Evolutionary conservation across 345 rosid species (phyloP).

Genomic region (Xanthoceras sorbifolium): DNA sequence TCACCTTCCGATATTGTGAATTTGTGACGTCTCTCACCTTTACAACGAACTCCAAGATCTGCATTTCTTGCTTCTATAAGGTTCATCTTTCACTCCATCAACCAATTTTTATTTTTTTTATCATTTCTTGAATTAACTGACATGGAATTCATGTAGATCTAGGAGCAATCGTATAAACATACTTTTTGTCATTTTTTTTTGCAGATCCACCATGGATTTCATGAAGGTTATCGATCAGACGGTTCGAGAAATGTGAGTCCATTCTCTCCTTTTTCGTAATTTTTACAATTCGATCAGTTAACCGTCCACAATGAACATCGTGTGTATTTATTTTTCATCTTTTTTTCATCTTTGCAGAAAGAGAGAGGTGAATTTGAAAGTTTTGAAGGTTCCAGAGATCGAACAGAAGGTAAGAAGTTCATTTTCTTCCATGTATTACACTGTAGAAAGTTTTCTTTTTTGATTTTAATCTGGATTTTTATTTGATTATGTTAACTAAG

Average conservation of each 20-base stretch:
- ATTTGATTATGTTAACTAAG: background rate
- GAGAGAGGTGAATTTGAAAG: constrained; percentile 98
- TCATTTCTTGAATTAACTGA: background rate
- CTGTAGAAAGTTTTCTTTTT: background rate
- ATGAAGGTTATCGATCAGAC: constrained; percentile 98
- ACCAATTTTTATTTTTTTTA: background rate
- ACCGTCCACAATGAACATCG: background rate
- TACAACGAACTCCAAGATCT: constrained; percentile 4
- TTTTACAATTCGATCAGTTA: constrained; percentile 7
- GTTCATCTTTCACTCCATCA: background rate
- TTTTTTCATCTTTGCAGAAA: constrained; percentile 54
- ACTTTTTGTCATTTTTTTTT: background rate
- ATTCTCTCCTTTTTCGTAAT: background rate
- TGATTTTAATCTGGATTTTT: background rate
- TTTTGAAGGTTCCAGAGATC: constrained; percentile 93
- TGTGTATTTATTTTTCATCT: constrained; percentile 11
- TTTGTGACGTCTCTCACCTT: background rate
- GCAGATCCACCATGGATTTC: constrained; percentile 84
- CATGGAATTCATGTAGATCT: constrained; percentile 26
- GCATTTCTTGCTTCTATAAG: background rate
- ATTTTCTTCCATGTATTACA: background rate
- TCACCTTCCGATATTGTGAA: background rate
- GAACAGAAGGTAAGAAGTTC: constrained; percentile 79
- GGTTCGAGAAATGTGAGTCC: constrained; percentile 91
- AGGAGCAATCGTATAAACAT: background rate